Evolutionary conservation across 2,329 filamentous ascomycete genomes (phyloP).

Genomic region (Venturia pyrina): DNA sequence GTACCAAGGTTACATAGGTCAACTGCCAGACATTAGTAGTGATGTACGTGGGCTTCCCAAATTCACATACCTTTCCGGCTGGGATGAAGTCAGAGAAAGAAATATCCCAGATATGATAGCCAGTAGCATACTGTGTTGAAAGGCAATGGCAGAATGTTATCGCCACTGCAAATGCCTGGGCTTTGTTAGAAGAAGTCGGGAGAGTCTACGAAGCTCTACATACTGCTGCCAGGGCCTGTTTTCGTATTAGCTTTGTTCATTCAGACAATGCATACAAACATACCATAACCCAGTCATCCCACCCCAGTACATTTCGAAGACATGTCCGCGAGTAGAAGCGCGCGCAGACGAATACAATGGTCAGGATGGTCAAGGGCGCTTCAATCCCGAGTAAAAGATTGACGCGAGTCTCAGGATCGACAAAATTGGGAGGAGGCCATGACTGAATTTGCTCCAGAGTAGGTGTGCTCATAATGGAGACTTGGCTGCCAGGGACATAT

Average conservation of each 20-base stretch:
- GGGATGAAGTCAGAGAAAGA: neutral
- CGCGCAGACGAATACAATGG: conserved; percentile 1
- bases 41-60: neutral
- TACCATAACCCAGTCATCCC: conserved; percentile 13
- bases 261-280: neutral
- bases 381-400: conserved; percentile 7
- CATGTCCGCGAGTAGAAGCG: conserved; percentile 12
- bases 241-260: neutral
- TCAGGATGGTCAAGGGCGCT: neutral
- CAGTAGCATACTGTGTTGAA: conserved; percentile 8
- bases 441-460: conserved; percentile 18
- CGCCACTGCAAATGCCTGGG: conserved; percentile 3
- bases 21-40: neutral
- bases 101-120: conserved; percentile 10
- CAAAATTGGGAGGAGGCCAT: conserved; percentile 40
- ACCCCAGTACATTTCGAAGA: conserved; percentile 9
- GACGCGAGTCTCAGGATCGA: conserved; percentile 32
- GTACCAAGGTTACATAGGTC: conserved; percentile 9
- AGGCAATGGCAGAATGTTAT: conserved; percentile 7
- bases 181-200: neutral
- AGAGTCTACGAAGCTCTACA: neutral
- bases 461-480: conserved; percentile 2
- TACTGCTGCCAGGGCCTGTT: conserved; percentile 1
- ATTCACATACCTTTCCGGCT: conserved; percentile 6
- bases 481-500: neutral